These are phyloP conservation scores for Incumbomyces lentus DNA, from an alignment of 2,329 filamentous ascomycete species.

Conservation along the genomic window DNA sequence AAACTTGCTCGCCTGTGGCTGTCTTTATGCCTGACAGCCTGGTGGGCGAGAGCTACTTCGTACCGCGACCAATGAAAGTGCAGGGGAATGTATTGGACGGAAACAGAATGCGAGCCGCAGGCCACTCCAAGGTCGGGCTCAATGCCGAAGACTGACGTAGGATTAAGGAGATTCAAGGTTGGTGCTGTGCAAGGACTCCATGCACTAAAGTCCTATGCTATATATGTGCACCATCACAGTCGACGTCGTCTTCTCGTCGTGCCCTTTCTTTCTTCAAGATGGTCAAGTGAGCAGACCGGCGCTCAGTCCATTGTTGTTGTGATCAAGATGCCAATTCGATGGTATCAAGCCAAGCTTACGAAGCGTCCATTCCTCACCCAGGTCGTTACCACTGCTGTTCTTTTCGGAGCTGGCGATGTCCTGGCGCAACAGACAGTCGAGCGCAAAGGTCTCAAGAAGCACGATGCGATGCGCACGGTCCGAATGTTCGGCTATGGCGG, in stretches of 20 bases:
- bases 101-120: neutral
- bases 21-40: too few species aligned
- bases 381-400: slow-evolving; percentile 75
- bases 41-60: too few species aligned
- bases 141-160: neutral
- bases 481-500: slow-evolving; percentile 42
- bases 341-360: slow-evolving; percentile 80
- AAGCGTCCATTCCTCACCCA: slow-evolving; percentile 79
- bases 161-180: neutral
- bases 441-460: slow-evolving; percentile 62
- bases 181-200: neutral
- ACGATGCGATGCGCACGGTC: slow-evolving; percentile 49
- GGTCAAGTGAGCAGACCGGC: neutral
- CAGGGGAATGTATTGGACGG: too few species aligned
- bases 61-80: too few species aligned
- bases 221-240: neutral
- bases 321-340: neutral
- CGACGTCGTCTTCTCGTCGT: neutral
- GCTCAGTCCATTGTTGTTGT: neutral
- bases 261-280: neutral
- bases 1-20: neutral
- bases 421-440: slow-evolving; percentile 89
- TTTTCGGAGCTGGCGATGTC: slow-evolving; percentile 86
- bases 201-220: neutral
- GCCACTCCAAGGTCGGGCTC: neutral